Conservation (phyloP, 1,284 basidiomycete species). For the Ceratobasidium sp. region DNA sequence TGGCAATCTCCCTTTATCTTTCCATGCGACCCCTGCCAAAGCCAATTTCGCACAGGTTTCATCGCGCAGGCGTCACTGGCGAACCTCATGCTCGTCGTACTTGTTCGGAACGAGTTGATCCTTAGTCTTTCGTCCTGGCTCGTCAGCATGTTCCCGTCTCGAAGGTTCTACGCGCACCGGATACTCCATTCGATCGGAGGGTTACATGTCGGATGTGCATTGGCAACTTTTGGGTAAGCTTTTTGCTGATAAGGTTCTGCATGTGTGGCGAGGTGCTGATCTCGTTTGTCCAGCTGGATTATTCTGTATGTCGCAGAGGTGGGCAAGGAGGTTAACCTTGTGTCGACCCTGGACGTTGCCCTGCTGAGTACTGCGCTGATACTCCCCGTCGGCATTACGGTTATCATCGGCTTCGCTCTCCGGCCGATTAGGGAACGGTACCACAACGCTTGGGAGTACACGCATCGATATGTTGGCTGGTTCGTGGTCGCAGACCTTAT, state of each 20-base stretch:
- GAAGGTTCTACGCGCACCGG: conserved; percentile 41
- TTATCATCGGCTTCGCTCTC: conserved; percentile 36
- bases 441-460: conserved; percentile 44
- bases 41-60: neutral
- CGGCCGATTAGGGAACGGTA: conserved; percentile 40
- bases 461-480: conserved; percentile 39
- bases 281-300: conserved; percentile 39
- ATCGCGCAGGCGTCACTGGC: conserved; percentile 28
- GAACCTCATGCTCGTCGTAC: conserved; percentile 22
- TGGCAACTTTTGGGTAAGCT: conserved; percentile 41
- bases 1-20: conserved; percentile 24
- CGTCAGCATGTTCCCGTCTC: conserved; percentile 17
- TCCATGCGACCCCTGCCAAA: neutral
- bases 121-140: conserved; percentile 26
- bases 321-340: conserved; percentile 12
- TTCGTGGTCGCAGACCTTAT: conserved; percentile 31
- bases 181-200: conserved; percentile 40
- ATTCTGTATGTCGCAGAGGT: conserved; percentile 48
- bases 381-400: conserved; percentile 29
- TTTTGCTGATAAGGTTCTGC: conserved; percentile 11
- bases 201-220: conserved; percentile 41
- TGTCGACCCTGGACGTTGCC: conserved; percentile 17
- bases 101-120: conserved; percentile 34
- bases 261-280: neutral
- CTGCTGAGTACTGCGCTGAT: conserved; percentile 35